Conservation (phyloP, 805 yeast species). For the Lipomyces sp. region DNA sequence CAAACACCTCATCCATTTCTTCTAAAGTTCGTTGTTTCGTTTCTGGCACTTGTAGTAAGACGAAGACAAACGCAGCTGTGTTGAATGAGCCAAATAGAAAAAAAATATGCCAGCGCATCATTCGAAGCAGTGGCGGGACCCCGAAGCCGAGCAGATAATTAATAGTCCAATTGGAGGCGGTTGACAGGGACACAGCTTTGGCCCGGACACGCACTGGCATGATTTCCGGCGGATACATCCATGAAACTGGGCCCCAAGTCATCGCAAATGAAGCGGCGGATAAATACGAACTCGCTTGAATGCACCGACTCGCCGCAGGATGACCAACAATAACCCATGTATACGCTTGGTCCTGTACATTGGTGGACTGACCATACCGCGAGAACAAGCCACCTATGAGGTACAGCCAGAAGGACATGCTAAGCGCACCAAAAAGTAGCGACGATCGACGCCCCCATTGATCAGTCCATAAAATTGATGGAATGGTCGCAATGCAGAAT, state of each 20-base stretch:
- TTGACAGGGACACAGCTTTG: slow-evolving; percentile 85
- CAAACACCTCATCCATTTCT: too few species aligned
- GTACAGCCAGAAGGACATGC: slow-evolving; percentile 76
- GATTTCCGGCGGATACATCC: slow-evolving; percentile 44
- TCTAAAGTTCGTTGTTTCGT: too few species aligned
- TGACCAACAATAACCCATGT: neutral
- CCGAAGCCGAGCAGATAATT: too few species aligned
- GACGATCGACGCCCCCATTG: slow-evolving; percentile 96
- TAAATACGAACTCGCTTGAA: slow-evolving; percentile 58
- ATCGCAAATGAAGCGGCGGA: slow-evolving; percentile 78
- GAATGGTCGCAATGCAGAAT: too few species aligned
- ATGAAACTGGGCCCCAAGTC: slow-evolving; percentile 68
- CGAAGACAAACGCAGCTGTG: too few species aligned
- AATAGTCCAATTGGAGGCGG: slow-evolving; percentile 91
- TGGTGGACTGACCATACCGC: neutral
- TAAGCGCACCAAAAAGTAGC: slow-evolving; percentile 71
- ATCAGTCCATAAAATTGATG: too few species aligned
- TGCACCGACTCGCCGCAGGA: slow-evolving; percentile 57
- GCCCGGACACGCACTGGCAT: slow-evolving; percentile 83
- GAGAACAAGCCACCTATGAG: slow-evolving; percentile 47
- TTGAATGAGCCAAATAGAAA: too few species aligned
- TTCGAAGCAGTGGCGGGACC: too few species aligned
- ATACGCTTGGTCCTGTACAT: neutral
- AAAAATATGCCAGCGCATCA: too few species aligned
- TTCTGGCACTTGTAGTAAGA: too few species aligned